Conservation (phyloP, 139 green algal genomes). For the Coccomyxa sp. region DNA sequence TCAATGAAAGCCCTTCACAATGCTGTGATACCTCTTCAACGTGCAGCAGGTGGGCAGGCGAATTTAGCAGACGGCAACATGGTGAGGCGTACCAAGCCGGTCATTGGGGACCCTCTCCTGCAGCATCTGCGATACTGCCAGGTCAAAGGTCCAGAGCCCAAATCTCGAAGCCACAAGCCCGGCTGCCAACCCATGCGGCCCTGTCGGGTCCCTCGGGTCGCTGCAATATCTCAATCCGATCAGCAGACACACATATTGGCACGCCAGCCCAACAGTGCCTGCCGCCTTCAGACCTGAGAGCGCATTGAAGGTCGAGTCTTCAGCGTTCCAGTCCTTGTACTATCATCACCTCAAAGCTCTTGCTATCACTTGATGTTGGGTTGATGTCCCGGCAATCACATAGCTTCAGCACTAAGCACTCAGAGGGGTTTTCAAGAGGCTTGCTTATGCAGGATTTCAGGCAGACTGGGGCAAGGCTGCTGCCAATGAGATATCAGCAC, state of each 20-base stretch:
- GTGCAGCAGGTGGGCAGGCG: too few relatives aligned
- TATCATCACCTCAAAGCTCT: too few relatives aligned
- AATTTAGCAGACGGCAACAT: too few relatives aligned
- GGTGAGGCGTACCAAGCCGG: conserved; percentile 45
- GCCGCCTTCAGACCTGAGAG: conserved; percentile 20
- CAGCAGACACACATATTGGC: conserved; percentile 45
- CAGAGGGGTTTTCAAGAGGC: too few relatives aligned
- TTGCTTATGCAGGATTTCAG: too few relatives aligned
- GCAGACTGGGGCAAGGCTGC: too few relatives aligned
- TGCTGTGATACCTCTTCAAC: too few relatives aligned
- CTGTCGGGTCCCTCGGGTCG: neutral
- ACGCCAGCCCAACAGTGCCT: conserved; percentile 39
- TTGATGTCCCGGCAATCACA: neutral
- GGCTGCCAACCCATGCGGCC: neutral
- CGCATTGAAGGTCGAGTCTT: neutral
- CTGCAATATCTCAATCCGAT: neutral
- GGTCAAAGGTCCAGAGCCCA: conserved; percentile 84
- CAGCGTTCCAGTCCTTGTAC: too few relatives aligned
- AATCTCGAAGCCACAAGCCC: conserved; percentile 28
- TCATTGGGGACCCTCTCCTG: conserved; percentile 49
- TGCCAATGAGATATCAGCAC: neutral
- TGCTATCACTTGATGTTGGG: too few relatives aligned
- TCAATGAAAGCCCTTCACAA: too few relatives aligned
- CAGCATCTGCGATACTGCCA: conserved; percentile 76
- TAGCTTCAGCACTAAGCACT: too few relatives aligned